phyloP scores from a whole-genome alignment of 2,329 filamentous ascomycete genomes.

The Sclerotinia nivalis region DNA sequence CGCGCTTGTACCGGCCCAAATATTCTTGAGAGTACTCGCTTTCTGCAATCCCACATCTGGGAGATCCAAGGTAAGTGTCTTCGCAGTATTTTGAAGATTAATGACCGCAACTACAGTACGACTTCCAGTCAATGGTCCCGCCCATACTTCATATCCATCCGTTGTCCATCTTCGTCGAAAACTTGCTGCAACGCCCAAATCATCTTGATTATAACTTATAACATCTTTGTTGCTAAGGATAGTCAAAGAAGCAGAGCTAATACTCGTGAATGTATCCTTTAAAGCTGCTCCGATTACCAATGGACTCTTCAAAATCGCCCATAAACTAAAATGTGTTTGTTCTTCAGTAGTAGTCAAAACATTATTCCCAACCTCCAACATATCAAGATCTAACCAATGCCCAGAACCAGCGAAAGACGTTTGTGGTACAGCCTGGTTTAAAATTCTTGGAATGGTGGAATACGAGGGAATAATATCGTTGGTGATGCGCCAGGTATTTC shows the following conservation, averaged over 20 bases:
- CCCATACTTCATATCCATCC: conserved; percentile 38
- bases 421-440: conserved; percentile 47
- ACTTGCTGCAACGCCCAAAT: conserved; percentile 33
- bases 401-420: conserved; percentile 44
- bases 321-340: conserved; percentile 47
- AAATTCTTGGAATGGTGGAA: conserved; percentile 44
- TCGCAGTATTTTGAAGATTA: conserved; percentile 30
- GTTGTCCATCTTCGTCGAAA: conserved; percentile 34
- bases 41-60: conserved; percentile 35
- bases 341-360: conserved; percentile 44
- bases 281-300: conserved; percentile 35
- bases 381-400: conserved; percentile 48
- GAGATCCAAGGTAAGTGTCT: conserved; percentile 33
- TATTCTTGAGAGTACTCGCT: conserved; percentile 31
- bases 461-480: conserved; percentile 47
- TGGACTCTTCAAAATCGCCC: conserved; percentile 45
- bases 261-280: conserved; percentile 31
- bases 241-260: conserved; percentile 27
- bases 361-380: conserved; percentile 45
- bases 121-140: conserved; percentile 31
- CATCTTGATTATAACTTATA: conserved; percentile 37
- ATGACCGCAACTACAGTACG: conserved; percentile 35
- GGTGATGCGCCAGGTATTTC: conserved; percentile 46
- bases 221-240: conserved; percentile 34
- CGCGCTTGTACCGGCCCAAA: conserved; percentile 30